Conservation (phyloP, 1,139 yeast genomes). For the Debaryomyces udenii region DNA sequence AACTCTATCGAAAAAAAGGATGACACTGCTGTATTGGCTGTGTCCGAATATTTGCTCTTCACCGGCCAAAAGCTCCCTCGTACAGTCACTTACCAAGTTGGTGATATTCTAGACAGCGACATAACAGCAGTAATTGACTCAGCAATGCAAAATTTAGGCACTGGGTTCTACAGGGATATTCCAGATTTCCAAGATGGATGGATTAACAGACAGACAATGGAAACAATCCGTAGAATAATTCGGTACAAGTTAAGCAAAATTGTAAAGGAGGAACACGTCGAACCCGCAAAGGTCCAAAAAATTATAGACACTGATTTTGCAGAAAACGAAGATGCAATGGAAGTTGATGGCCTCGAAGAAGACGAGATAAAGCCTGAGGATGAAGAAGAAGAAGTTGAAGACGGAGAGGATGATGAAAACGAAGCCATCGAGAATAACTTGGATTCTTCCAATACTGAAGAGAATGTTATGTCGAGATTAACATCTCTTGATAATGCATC, state of each 20-base stretch:
- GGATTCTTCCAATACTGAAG: slow-evolving; percentile 24
- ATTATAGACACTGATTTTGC: slow-evolving; percentile 45
- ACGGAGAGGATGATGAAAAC: slow-evolving; percentile 23
- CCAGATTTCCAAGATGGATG: slow-evolving; percentile 69
- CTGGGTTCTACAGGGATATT: slow-evolving; percentile 44
- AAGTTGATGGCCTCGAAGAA: slow-evolving; percentile 27
- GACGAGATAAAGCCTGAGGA: slow-evolving; percentile 22
- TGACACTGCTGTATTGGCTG: slow-evolving; percentile 24
- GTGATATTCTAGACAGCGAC: slow-evolving; percentile 73
- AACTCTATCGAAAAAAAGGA: slow-evolving; percentile 21
- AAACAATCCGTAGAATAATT: slow-evolving; percentile 66
- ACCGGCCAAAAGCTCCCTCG: slow-evolving; percentile 73
- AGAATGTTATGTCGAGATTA: slow-evolving; percentile 33
- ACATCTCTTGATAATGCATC: slow-evolving; percentile 37
- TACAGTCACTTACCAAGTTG: slow-evolving; percentile 77
- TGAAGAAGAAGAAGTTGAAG: slow-evolving; percentile 24
- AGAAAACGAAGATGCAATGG: slow-evolving; percentile 30
- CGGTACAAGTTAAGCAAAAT: slow-evolving; percentile 70
- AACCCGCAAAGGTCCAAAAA: slow-evolving; percentile 43
- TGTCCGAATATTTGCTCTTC: slow-evolving; percentile 61
- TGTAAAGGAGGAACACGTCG: slow-evolving; percentile 46
- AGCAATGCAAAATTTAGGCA: slow-evolving; percentile 35
- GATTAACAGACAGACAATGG: slow-evolving; percentile 65
- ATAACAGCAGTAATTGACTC: slow-evolving; percentile 51
- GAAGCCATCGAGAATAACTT: slow-evolving; percentile 26